A percentile compares a stretch with the other conserved stretches of the same genome.
Conservation (phyloP, 768 basidiomycete species). For the Leucosporidium yakuticum region DNA sequence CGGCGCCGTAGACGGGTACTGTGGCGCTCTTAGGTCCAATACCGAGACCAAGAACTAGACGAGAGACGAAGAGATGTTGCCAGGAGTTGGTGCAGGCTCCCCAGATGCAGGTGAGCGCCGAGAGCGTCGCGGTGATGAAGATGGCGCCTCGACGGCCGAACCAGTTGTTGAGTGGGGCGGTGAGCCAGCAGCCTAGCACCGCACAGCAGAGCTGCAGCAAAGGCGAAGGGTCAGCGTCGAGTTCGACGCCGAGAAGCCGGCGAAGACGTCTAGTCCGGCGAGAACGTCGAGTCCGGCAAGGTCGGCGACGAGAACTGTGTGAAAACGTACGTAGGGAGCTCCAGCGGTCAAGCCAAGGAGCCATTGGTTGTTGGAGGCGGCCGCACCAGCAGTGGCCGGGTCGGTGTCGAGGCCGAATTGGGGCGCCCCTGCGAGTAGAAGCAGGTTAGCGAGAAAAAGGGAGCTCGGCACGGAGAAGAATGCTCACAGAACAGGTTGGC, state of each 20-base stretch:
- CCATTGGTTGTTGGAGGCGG: slow-evolving; percentile 8
- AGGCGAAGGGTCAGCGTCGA: no score
- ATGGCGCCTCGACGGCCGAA: slow-evolving; percentile 56
- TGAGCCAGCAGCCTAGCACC: slow-evolving; percentile 52
- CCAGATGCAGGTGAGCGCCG: slow-evolving; percentile 54
- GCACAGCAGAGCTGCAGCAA: slow-evolving; percentile 23
- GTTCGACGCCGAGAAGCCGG: no score
- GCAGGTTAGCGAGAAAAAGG: no score
- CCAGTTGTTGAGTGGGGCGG: slow-evolving; percentile 61
- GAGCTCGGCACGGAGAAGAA: no score
- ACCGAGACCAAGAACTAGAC: slow-evolving; percentile 53
- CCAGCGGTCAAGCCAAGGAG: slow-evolving; percentile 28
- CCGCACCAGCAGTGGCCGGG: background rate
- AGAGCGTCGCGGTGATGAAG: slow-evolving; percentile 50
- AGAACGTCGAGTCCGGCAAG: no score
- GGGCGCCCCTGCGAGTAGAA: no score
- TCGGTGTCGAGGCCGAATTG: background rate
- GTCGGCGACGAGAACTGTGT: no score
- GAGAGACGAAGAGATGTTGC: slow-evolving; percentile 46
- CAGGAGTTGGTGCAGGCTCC: slow-evolving; percentile 54
- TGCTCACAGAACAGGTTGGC: slow-evolving; percentile 24
- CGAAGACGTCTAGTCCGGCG: no score
- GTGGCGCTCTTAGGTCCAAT: slow-evolving; percentile 57
- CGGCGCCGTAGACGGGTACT: slow-evolving; percentile 27
- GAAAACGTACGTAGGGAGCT: slow-evolving; percentile 18